A percentile compares a stretch with the other conserved stretches of the same genome.
These are phyloP conservation scores for Moringa oleifera DNA, from an alignment of 345 rosid species.

Conservation along the genomic window DNA sequence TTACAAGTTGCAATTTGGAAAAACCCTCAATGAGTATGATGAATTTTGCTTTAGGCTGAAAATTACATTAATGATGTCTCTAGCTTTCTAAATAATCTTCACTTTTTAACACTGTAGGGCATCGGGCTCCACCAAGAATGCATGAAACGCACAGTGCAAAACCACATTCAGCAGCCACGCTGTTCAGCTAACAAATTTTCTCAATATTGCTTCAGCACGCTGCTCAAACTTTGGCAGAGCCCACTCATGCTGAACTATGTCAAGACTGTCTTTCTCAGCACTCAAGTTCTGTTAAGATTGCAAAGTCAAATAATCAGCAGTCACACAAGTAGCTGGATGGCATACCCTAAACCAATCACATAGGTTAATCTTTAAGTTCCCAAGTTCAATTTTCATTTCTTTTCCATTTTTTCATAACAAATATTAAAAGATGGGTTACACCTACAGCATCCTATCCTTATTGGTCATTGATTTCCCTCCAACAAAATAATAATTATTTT, in stretches of 20 bases:
- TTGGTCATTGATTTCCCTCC: not conserved
- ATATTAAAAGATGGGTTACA: too few species aligned
- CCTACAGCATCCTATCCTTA: not conserved
- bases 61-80: not conserved
- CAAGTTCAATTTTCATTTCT: too few species aligned
- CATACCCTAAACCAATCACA: not conserved
- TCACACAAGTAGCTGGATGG: not conserved
- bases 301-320: constrained; percentile 1
- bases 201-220: constrained; percentile 79
- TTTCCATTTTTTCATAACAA: too few species aligned
- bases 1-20: not conserved
- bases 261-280: constrained; percentile 79
- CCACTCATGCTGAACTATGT: constrained; percentile 70
- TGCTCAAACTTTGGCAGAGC: constrained; percentile 90
- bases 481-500: too few species aligned
- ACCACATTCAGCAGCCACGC: not conserved
- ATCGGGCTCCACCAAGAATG: not conserved
- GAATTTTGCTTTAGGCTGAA: not conserved
- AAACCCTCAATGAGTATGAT: not conserved
- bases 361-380: not conserved
- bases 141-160: not conserved
- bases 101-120: not conserved
- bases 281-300: constrained; percentile 57
- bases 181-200: constrained; percentile 54
- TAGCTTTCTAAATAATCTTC: not conserved